Percentiles rank a stretch among this genome's conserved stretches.
phyloP scores from a whole-genome alignment of 345 rosid species.

The Gossypium ekmanianum region DNA sequence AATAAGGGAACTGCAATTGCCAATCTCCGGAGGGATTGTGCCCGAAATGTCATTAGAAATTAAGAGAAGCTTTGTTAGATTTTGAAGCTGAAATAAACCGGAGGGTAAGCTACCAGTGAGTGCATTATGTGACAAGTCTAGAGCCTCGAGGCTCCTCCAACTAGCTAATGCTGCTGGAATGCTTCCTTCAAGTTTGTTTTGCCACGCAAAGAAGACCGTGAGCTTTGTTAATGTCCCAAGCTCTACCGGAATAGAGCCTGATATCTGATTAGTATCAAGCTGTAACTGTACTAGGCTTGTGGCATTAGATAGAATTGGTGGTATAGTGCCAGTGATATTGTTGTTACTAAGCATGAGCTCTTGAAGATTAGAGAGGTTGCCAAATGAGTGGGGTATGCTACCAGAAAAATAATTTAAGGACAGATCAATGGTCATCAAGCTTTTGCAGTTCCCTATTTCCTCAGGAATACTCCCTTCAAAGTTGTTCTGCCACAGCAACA shows the following conservation, averaged over 20 bases:
- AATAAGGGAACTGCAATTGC: conserved; percentile 56
- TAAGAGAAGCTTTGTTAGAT: conserved; percentile 71
- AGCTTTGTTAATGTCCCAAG: conserved; percentile 65
- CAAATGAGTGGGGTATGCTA: conserved; percentile 58
- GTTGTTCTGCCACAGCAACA: conserved; percentile 73
- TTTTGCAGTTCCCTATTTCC: conserved; percentile 72
- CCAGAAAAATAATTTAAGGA: conserved; percentile 77
- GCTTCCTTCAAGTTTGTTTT: conserved; percentile 71
- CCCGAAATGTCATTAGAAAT: conserved; percentile 75
- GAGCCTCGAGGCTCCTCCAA: conserved; percentile 61
- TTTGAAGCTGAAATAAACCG: conserved; percentile 56
- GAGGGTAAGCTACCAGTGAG: conserved; percentile 66
- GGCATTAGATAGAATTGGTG: conserved; percentile 59
- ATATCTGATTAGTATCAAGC: conserved; percentile 70
- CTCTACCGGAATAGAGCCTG: conserved; percentile 65
- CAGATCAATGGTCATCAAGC: conserved; percentile 58
- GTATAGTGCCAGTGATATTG: conserved; percentile 76
- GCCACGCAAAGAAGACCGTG: conserved; percentile 68
- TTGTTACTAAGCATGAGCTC: conserved; percentile 89
- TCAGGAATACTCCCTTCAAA: conserved; percentile 64
- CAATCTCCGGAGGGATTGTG: conserved; percentile 60
- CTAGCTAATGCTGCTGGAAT: conserved; percentile 55
- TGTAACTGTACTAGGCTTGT: conserved; percentile 61
- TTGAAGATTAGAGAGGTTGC: conserved; percentile 57
- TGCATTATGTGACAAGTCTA: conserved; percentile 70